Evolutionary conservation across 2,329 filamentous ascomycete species (phyloP).

Genomic region (Xylaria sp.): DNA sequence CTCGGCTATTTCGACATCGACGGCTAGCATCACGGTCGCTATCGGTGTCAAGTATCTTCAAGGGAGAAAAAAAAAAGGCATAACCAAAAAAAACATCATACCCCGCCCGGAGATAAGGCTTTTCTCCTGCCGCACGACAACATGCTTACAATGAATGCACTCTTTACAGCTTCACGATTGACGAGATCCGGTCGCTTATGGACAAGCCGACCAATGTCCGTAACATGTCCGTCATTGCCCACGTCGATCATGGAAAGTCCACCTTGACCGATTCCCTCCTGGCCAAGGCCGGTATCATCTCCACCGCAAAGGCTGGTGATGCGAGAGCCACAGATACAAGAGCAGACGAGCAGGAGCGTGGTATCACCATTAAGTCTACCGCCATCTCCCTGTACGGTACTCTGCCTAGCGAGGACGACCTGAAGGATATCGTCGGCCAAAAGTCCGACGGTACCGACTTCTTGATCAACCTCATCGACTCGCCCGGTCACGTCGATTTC

Average conservation of each 20-base stretch:
- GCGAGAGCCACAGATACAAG: conserved; percentile 96
- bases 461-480: conserved; percentile 99
- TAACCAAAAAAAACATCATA: conserved; percentile 32
- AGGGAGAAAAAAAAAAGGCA: conserved; percentile 16
- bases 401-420: conserved; percentile 81
- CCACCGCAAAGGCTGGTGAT: conserved; percentile 95
- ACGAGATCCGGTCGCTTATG: conserved; percentile 84
- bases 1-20: not conserved
- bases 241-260: conserved; percentile 99
- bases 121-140: conserved; percentile 39
- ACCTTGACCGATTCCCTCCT: conserved; percentile 99
- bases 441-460: conserved; percentile 93
- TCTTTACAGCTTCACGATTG: conserved; percentile 89
- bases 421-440: conserved; percentile 92
- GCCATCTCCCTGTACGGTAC: conserved; percentile 97
- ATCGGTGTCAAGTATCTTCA: not conserved
- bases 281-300: conserved; percentile 99
- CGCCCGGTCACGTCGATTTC: conserved; percentile 99
- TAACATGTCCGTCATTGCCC: conserved; percentile 99
- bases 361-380: conserved; percentile 99
- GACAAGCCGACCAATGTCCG: conserved; percentile 77
- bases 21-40: not conserved
- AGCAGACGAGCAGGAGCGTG: conserved; percentile 98
- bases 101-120: conserved; percentile 56
- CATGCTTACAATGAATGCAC: conserved; percentile 60